Percentiles rank a stretch among this genome's conserved stretches.
Conservation (phyloP, 2,329 filamentous ascomycete genomes). For the Hirsutella minnesotensis region DNA sequence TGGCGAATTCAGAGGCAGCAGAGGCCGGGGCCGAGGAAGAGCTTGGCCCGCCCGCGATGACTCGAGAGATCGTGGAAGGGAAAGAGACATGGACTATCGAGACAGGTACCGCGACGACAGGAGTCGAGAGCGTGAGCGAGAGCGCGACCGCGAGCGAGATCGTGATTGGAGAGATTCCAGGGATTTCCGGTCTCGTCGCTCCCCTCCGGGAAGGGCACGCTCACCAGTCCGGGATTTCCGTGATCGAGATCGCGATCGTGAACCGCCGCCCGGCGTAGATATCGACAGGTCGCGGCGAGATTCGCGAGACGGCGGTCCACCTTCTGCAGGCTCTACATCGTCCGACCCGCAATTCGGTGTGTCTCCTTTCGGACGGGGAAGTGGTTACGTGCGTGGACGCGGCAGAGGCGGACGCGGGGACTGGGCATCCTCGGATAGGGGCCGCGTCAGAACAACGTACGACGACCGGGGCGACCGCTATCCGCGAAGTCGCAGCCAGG, state of each 20-base stretch:
- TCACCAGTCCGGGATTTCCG: conserved; percentile 59
- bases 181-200: conserved; percentile 36
- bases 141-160: conserved; percentile 42
- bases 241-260: conserved; percentile 43
- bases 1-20: conserved; percentile 47
- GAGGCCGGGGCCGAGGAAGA: conserved; percentile 42
- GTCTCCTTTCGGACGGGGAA: conserved; percentile 40
- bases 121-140: conserved; percentile 31
- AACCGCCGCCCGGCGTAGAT: conserved; percentile 51
- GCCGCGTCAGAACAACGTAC: conserved; percentile 44
- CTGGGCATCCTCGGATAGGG: conserved; percentile 30
- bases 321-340: conserved; percentile 58
- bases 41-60: conserved; percentile 48
- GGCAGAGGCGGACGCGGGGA: conserved; percentile 32
- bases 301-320: conserved; percentile 58
- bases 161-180: conserved; percentile 30
- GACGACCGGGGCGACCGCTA: conserved; percentile 52
- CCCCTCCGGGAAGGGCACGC: conserved; percentile 45
- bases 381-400: conserved; percentile 43
- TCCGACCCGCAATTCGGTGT: conserved; percentile 52
- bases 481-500: conserved; percentile 53
- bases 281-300: conserved; percentile 54
- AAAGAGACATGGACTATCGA: conserved; percentile 3
- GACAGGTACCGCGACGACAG: conserved; percentile 5
- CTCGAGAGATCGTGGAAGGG: conserved; percentile 41